These are phyloP conservation scores for Pythium aquatile DNA, from an alignment of 352 stramenopile genomes.

Conservation along the genomic window DNA sequence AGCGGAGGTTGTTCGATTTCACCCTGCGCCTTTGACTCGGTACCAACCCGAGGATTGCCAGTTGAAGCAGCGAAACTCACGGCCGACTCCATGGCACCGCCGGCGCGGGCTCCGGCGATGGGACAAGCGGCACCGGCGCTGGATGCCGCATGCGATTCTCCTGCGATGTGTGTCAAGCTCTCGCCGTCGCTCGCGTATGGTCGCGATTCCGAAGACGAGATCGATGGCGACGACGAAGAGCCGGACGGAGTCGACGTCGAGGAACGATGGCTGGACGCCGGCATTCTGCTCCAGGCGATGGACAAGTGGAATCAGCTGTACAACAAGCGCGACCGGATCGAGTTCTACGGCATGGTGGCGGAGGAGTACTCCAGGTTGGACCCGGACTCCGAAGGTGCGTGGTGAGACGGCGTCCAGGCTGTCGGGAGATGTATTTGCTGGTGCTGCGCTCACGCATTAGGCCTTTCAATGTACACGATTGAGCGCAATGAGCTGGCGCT, in stretches of 20 bases:
- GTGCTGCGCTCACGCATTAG: not conserved
- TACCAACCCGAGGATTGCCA: not conserved
- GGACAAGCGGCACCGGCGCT: not conserved
- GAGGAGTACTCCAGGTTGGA: constrained; percentile 17
- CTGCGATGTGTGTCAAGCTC: not conserved
- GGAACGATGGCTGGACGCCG: constrained; percentile 7
- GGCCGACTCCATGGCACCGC: not conserved
- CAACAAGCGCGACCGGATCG: constrained; percentile 13
- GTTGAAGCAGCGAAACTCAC: not conserved
- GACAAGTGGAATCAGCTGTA: constrained; percentile 19
- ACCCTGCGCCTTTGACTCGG: not conserved
- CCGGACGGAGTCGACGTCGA: not conserved
- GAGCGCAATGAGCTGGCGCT: not conserved
- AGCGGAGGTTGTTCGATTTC: constrained; percentile 1
- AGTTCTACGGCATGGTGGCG: constrained; percentile 25
- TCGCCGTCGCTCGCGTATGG: not conserved
- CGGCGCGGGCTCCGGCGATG: not conserved
- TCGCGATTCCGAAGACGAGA: not conserved
- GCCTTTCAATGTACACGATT: not conserved
- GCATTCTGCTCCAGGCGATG: constrained; percentile 22
- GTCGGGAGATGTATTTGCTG: not conserved
- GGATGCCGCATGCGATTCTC: too few species aligned
- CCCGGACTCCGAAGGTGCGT: constrained; percentile 15
- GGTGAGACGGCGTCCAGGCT: not conserved
- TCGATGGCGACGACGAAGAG: not conserved